Evolutionary conservation across 768 basidiomycete genomes (phyloP).

Genomic region (Boletus rubropictus): DNA sequence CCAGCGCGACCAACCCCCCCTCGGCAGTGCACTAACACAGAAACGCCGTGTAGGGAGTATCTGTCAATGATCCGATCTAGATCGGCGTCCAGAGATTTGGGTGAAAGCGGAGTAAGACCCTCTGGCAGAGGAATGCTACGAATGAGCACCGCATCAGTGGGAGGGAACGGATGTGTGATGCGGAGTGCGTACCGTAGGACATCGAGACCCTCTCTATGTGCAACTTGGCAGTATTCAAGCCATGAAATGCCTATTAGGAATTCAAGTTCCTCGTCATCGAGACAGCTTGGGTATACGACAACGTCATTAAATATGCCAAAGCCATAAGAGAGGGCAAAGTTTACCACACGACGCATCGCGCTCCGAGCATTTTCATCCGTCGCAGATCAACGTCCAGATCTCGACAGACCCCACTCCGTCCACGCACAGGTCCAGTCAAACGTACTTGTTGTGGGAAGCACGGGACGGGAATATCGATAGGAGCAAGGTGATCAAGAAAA

Average conservation of each 20-base stretch:
- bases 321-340: background rate
- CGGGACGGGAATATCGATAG: background rate
- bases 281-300: conserved; percentile 46
- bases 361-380: conserved; percentile 68
- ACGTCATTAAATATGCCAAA: background rate
- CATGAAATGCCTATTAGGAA: conserved; percentile 79
- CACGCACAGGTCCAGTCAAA: conserved; percentile 67
- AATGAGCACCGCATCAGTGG: background rate
- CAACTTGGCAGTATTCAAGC: conserved; percentile 63
- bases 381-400: conserved; percentile 72
- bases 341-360: conserved; percentile 80
- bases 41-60: conserved; percentile 69
- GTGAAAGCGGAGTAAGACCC: conserved; percentile 69
- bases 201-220: conserved; percentile 63
- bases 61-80: conserved; percentile 57
- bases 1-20: conserved; percentile 94
- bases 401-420: conserved; percentile 76
- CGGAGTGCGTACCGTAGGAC: conserved; percentile 56
- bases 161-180: background rate
- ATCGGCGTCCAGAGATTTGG: conserved; percentile 56
- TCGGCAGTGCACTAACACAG: conserved; percentile 83
- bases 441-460: conserved; percentile 43
- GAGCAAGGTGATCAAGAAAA: background rate
- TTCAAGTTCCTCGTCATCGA: conserved; percentile 78
- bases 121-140: conserved; percentile 83